Conservation (phyloP, 2,329 filamentous ascomycete species). For the Colletotrichum phormii region DNA sequence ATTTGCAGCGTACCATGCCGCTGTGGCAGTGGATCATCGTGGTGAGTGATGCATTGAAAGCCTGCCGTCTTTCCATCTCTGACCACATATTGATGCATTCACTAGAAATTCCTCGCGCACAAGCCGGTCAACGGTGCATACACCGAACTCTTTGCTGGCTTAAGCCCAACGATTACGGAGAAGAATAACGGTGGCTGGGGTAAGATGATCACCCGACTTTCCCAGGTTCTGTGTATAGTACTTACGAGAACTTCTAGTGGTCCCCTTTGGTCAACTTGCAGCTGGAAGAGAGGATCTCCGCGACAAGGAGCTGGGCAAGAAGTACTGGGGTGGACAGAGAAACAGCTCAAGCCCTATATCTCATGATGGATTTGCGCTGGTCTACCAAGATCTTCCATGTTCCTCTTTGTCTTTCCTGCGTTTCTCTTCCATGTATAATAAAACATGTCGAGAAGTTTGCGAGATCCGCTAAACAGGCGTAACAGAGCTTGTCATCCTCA, state of each 20-base stretch:
- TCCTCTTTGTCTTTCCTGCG: background rate
- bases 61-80: too few species aligned
- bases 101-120: constrained; percentile 38
- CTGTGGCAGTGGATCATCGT: background rate
- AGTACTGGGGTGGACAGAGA: constrained; percentile 37
- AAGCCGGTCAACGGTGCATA: constrained; percentile 50
- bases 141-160: constrained; percentile 54
- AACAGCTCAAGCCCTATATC: constrained; percentile 22
- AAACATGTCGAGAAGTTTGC: background rate
- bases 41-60: background rate
- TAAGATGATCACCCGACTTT: constrained; percentile 22
- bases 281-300: constrained; percentile 12
- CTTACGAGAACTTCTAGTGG: constrained; percentile 9
- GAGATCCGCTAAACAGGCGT: background rate
- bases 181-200: constrained; percentile 46
- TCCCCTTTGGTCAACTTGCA: constrained; percentile 22
- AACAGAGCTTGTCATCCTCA: background rate
- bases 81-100: background rate
- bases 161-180: constrained; percentile 49
- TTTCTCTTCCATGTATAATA: too few species aligned
- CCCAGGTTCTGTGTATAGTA: background rate
- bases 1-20: constrained; percentile 27
- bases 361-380: background rate
- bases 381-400: too few species aligned
- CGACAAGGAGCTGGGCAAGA: constrained; percentile 18